Percentiles rank a stretch among this genome's conserved stretches.
Evolutionary conservation across 2,329 filamentous ascomycete genomes (phyloP).

Genomic region (Coniochaeta pulveracea): DNA sequence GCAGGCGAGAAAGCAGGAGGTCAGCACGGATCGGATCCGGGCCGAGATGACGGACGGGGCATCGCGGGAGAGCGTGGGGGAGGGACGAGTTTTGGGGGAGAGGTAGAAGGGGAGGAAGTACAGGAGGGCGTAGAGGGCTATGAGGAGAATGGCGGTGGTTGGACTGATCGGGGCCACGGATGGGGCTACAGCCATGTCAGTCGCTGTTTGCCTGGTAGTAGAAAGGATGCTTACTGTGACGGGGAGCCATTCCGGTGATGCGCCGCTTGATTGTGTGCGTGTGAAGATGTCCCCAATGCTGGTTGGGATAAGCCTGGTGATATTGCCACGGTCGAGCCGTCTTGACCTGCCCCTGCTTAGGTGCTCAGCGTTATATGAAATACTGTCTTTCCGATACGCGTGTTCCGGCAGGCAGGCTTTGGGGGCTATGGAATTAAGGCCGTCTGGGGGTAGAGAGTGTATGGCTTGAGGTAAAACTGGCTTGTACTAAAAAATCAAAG

Average conservation of each 20-base stretch:
- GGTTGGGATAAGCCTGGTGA: too few relatives aligned
- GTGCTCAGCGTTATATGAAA: too few relatives aligned
- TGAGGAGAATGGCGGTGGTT: slow-evolving; percentile 18
- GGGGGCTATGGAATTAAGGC: too few relatives aligned
- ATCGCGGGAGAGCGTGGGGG: slow-evolving; percentile 69
- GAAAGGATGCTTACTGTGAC: background rate
- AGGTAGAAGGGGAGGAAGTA: slow-evolving; percentile 91
- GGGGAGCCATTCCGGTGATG: slow-evolving; percentile 10
- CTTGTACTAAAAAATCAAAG: too few relatives aligned
- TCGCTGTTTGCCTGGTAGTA: background rate
- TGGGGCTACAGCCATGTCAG: slow-evolving; percentile 13
- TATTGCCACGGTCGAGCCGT: too few relatives aligned
- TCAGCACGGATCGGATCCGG: slow-evolving; percentile 67
- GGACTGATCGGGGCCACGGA: slow-evolving; percentile 27
- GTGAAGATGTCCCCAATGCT: too few relatives aligned
- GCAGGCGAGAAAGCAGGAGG: slow-evolving; percentile 62
- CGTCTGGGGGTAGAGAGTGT: too few relatives aligned
- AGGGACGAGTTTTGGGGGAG: slow-evolving; percentile 68
- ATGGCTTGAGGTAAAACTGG: too few relatives aligned
- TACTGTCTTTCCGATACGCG: too few relatives aligned
- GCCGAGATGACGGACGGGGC: slow-evolving; percentile 81
- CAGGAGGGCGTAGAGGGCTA: slow-evolving; percentile 65
- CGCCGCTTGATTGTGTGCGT: background rate
- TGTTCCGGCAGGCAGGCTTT: too few relatives aligned
- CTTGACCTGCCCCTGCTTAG: too few relatives aligned